These are phyloP conservation scores for Penicillium sp. DNA, from an alignment of 2,329 filamentous ascomycete genomes.

Conservation along the genomic window DNA sequence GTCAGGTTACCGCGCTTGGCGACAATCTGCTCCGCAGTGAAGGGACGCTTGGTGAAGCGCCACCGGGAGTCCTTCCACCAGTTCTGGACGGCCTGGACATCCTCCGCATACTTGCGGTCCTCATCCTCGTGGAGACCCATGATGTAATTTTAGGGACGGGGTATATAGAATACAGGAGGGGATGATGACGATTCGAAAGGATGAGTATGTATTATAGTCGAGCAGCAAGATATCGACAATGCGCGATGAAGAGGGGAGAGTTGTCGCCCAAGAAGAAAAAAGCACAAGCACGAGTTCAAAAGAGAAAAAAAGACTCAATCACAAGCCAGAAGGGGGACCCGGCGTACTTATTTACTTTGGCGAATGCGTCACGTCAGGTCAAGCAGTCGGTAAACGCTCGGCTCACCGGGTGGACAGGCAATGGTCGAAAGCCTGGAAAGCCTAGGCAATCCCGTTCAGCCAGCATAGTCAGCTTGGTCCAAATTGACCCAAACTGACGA, in stretches of 20 bases:
- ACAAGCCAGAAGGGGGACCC: conserved; percentile 33
- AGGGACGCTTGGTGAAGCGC: conserved; percentile 88
- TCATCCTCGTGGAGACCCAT: conserved; percentile 62
- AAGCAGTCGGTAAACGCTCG: conserved; percentile 42
- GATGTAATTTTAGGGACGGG: conserved; percentile 19
- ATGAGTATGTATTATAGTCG: conserved; percentile 13
- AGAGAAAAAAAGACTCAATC: conserved; percentile 21
- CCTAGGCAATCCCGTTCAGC: conserved; percentile 25
- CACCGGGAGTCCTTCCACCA: conserved; percentile 95
- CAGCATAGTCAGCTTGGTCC: conserved; percentile 7
- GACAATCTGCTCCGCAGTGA: conserved; percentile 95
- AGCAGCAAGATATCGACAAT: neutral
- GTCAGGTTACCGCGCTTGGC: conserved; percentile 89
- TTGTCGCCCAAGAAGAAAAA: neutral
- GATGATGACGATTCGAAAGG: neutral
- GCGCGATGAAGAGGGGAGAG: conserved; percentile 8
- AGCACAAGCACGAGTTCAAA: conserved; percentile 2
- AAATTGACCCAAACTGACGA: too few relatives aligned
- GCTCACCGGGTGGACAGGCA: conserved; percentile 38
- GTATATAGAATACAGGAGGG: conserved; percentile 11
- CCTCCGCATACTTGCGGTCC: conserved; percentile 73
- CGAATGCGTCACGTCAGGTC: conserved; percentile 29
- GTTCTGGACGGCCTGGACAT: conserved; percentile 84
- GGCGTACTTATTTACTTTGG: conserved; percentile 35
- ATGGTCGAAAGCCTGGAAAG: conserved; percentile 17